Evolutionary conservation across 352 stramenopile genomes (phyloP), one percentile per base, ranked within the genome.

Genomic region (Blastocystis sp.): DNA sequence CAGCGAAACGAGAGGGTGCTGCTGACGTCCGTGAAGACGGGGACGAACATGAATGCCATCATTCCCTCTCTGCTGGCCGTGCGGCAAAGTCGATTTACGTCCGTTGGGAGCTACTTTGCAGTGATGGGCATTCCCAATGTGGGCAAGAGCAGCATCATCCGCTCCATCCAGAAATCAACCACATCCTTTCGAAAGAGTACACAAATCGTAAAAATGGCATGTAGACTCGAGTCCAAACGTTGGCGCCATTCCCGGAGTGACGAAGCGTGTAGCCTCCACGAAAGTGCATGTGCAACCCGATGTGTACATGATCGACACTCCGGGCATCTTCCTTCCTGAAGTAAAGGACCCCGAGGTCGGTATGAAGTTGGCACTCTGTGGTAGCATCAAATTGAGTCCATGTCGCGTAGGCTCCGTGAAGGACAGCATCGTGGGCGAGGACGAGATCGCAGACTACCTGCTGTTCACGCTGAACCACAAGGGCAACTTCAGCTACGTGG

Each of bases 81-180:
- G 2, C 53, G 66, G 61, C 19, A 66, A 28, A 66, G 56, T 17
- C 56, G 60, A 21, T 84, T 84, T 53, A 45, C 66, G 7, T 84
- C 74, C 34, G 56, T 84, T 69, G 78, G 78, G 17, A 65, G 78
- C 43, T 88, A 88, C 28, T 88, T 79, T 56, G 67, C 67, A 92
- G 92, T 96, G 38, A 91, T 94, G 2, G 93, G 93, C 10, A 94
- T 96, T 76, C 93, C 93, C 17, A 96, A 96, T 88, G 93, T 96
- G n/a, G 93, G 93, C 76, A 96, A 96, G 86, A 94, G 91, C 34
- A 95, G 93, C 3, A 92, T 96, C 40, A 96, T 96, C 40, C n/a
- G 67, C 14, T 64, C 41, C 28, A 89, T 89, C 21, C 70, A 86
- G 23, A 71, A 81, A n/a, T 70, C 43, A 40, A 53, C 21, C 34